Conservation (phyloP, 2,329 filamentous ascomycete species). For the Aspergillus awamori region DNA sequence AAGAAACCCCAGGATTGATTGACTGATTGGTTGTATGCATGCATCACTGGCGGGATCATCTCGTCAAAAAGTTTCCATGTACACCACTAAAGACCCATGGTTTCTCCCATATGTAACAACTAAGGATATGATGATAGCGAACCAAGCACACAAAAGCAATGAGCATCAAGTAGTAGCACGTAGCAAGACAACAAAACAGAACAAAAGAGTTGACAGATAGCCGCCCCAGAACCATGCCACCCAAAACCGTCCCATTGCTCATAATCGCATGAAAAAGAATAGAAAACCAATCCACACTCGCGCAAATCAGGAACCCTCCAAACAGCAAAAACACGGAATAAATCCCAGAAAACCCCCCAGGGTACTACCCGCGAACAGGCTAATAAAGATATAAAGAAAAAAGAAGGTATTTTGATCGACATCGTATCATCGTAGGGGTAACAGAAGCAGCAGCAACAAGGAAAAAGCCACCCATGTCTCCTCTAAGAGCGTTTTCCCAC, state of each 20-base stretch:
- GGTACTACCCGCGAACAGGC: constrained; percentile 8
- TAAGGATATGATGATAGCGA: constrained; percentile 13
- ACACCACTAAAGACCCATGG: constrained; percentile 15
- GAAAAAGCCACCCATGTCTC: constrained; percentile 25
- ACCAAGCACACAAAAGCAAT: not conserved
- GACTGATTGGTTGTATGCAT: not conserved
- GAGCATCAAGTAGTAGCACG: constrained; percentile 7
- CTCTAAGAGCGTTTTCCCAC: constrained; percentile 26
- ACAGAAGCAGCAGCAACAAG: constrained; percentile 22
- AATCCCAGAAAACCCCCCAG: constrained; percentile 11
- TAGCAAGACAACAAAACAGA: constrained; percentile 8
- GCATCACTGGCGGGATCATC: not conserved
- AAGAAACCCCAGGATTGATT: not conserved
- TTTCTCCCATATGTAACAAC: constrained; percentile 13
- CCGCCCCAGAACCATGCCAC: constrained; percentile 28
- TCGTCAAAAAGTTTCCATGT: constrained; percentile 1
- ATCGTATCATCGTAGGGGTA: constrained; percentile 26
- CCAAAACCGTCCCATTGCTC: constrained; percentile 30
- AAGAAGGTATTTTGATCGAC: constrained; percentile 20
- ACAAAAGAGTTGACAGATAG: constrained; percentile 24
- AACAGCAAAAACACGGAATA: constrained; percentile 18
- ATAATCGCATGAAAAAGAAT: constrained; percentile 28
- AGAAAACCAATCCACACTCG: constrained; percentile 8
- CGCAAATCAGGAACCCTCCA: not conserved
- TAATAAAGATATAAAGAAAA: not conserved